Percentiles rank a stretch among this genome's conserved stretches.
phyloP scores from a whole-genome alignment of 768 basidiomycete species.

The Trichaptum fuscoviolaceum region DNA sequence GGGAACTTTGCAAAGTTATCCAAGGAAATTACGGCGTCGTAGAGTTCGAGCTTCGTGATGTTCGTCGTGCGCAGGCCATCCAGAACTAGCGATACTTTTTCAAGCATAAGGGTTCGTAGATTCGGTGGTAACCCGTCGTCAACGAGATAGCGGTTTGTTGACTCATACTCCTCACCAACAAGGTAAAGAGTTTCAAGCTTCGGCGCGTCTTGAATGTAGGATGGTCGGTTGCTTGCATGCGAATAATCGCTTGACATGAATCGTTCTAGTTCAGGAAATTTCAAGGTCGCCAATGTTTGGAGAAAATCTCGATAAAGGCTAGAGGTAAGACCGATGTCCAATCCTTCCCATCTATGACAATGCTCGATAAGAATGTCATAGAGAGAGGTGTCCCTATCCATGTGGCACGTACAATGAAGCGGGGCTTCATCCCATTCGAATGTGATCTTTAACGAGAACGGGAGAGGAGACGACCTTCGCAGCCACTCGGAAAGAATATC shows the following conservation, averaged over 20 bases:
- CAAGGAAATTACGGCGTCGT: not conserved
- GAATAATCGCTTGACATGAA: not conserved
- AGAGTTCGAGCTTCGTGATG: not conserved
- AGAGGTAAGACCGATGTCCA: not conserved
- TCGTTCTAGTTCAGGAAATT: not conserved
- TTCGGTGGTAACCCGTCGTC: not conserved
- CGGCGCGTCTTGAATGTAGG: not conserved
- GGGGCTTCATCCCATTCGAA: not conserved
- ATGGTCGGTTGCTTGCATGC: not conserved
- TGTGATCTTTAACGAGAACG: not conserved
- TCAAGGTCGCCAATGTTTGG: not conserved
- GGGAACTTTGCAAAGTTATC: not conserved
- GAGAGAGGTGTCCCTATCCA: not conserved
- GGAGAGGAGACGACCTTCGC: not conserved
- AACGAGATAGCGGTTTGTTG: not conserved
- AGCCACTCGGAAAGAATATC: not conserved
- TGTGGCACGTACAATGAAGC: not conserved
- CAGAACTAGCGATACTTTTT: not conserved
- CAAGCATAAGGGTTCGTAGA: not conserved
- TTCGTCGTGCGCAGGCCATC: not conserved
- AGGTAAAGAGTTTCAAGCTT: not conserved
- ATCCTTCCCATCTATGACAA: not conserved
- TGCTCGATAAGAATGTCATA: not conserved
- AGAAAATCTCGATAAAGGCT: not conserved
- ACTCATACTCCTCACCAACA: not conserved